Conservation (phyloP, 2,329 filamentous ascomycete genomes). For the Ophiocordyceps sinensis region DNA sequence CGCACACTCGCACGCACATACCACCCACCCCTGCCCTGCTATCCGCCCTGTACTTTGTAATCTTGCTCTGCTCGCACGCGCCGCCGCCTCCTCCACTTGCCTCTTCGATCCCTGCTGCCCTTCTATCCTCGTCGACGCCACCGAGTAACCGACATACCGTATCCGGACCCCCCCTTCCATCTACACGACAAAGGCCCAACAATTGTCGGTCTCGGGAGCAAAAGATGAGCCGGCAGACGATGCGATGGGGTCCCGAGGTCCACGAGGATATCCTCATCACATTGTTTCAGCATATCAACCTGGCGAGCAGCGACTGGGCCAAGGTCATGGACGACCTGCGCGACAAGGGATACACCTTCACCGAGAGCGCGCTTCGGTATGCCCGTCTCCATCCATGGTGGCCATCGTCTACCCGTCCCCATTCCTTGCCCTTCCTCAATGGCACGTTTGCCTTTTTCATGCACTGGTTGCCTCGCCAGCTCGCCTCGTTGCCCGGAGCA, state of each 20-base stretch:
- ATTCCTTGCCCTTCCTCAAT: background rate
- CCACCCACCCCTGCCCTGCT: background rate
- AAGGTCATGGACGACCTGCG: conserved; percentile 23
- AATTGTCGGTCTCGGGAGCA: too few relatives aligned
- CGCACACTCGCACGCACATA: too few relatives aligned
- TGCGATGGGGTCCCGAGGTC: conserved; percentile 25
- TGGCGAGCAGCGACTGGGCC: conserved; percentile 15
- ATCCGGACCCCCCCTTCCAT: too few relatives aligned
- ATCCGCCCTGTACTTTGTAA: background rate
- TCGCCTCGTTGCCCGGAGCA: background rate
- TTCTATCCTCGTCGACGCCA: background rate
- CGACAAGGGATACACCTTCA: conserved; percentile 24
- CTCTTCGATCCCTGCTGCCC: background rate
- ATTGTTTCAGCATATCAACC: conserved; percentile 22
- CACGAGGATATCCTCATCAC: conserved; percentile 30
- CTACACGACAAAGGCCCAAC: too few relatives aligned
- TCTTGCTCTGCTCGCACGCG: background rate
- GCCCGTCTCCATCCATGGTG: conserved; percentile 1
- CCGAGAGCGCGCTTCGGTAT: conserved; percentile 26
- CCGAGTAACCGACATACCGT: too few relatives aligned
- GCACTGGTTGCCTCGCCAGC: background rate
- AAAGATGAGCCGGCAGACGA: conserved; percentile 17
- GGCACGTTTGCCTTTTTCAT: background rate
- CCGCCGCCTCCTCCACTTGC: background rate
- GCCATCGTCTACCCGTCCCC: too few relatives aligned